phyloP scores from a whole-genome alignment of 345 rosid genomes.

The Pistacia vera region DNA sequence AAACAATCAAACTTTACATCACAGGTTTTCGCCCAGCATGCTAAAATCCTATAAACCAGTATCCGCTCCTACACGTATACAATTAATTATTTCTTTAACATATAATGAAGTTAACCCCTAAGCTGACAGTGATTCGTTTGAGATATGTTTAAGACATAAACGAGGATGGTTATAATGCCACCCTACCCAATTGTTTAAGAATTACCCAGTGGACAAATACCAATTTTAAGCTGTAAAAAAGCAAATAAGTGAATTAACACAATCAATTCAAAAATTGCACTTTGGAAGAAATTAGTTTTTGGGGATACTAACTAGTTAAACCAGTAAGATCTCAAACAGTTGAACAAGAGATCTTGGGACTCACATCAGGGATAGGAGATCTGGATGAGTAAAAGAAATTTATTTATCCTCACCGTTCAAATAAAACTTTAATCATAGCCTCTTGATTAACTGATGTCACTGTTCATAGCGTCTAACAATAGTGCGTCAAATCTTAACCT shows the following conservation, averaged over 20 bases:
- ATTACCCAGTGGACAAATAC: too few species aligned
- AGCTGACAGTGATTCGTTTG: too few species aligned
- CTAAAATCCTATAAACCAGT: too few species aligned
- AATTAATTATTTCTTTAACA: too few species aligned
- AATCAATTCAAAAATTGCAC: neutral
- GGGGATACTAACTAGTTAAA: neutral
- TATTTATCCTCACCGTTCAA: slow-evolving; percentile 70
- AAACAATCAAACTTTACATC: neutral
- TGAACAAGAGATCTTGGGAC: neutral
- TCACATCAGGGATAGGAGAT: neutral
- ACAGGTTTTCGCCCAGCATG: too few species aligned
- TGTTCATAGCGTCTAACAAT: neutral
- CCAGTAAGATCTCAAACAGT: neutral
- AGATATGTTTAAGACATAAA: too few species aligned
- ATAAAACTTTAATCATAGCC: slow-evolving; percentile 62
- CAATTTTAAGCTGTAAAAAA: too few species aligned
- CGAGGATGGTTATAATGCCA: too few species aligned
- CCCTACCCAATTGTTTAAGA: too few species aligned
- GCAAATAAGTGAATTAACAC: slow-evolving; percentile 8
- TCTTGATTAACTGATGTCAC: slow-evolving; percentile 73
- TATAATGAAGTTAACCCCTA: too few species aligned
- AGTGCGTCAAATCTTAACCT: neutral
- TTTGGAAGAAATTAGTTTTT: slow-evolving; percentile 9
- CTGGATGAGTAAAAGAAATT: neutral
- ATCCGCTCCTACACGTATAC: too few species aligned